A percentile compares a stretch with the other conserved stretches of the same genome.
Evolutionary conservation across 164 flowering plant species (phyloP).

Genomic region (Hamamelis virginiana): DNA sequence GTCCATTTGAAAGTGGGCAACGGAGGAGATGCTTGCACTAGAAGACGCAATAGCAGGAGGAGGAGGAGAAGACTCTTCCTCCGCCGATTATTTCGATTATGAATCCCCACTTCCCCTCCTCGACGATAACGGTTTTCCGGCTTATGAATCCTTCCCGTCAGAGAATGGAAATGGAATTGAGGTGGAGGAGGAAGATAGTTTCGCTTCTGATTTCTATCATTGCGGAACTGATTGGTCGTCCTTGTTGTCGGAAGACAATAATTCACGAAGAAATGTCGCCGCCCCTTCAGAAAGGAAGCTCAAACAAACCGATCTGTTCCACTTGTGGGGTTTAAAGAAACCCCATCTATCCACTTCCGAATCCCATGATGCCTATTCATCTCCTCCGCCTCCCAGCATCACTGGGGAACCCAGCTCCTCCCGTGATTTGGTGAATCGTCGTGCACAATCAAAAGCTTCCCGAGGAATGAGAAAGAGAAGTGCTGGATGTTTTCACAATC

Average conservation of each 20-base stretch:
- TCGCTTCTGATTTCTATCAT: conserved; percentile 51
- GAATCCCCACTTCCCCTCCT: conserved; percentile 6
- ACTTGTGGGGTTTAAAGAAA: conserved; percentile 54
- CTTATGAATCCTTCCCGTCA: not conserved
- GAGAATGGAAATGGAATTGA: conserved; percentile 1
- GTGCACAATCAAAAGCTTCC: not conserved
- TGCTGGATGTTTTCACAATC: conserved; percentile 1
- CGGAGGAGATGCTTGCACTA: too few relatives aligned
- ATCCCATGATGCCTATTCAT: not conserved
- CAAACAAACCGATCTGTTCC: conserved; percentile 51
- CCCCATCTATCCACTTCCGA: not conserved
- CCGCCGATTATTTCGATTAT: too few relatives aligned
- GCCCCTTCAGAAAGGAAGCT: conserved; percentile 20
- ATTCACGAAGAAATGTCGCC: not conserved
- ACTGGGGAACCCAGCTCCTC: not conserved
- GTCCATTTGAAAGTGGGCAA: too few relatives aligned
- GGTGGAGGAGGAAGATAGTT: conserved; percentile 25
- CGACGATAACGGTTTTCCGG: conserved; percentile 24
- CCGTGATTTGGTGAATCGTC: not conserved
- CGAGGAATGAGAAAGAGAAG: not conserved
- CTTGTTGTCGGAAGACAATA: conserved; percentile 16
- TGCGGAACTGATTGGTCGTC: conserved; percentile 58
- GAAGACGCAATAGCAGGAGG: not conserved
- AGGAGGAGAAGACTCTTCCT: not conserved
- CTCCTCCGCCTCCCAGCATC: too few relatives aligned